These are phyloP conservation scores for Boeremia exigua DNA, from an alignment of 2,329 filamentous ascomycete genomes.

Conservation along the genomic window DNA sequence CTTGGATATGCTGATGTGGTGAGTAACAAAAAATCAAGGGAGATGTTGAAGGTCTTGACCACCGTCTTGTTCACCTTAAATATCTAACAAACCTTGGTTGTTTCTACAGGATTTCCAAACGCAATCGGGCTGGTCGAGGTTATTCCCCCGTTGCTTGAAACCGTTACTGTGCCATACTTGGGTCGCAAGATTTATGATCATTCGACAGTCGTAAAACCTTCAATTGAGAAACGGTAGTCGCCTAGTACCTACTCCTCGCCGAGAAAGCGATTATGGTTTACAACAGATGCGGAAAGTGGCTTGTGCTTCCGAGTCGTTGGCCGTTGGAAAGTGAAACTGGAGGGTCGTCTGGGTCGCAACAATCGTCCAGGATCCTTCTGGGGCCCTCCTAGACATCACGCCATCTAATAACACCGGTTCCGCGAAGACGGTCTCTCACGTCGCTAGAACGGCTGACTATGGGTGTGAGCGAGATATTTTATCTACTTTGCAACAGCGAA, in stretches of 20 bases:
- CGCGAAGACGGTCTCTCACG: background rate
- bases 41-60: conserved; percentile 29
- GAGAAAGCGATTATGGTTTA: background rate
- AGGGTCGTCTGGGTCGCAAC: conserved; percentile 6
- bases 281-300: background rate
- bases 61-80: conserved; percentile 32
- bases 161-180: conserved; percentile 27
- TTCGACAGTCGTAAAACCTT: conserved; percentile 32
- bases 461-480: too few relatives aligned
- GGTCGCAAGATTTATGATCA: conserved; percentile 27
- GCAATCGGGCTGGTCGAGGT: background rate
- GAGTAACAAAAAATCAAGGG: conserved; percentile 30
- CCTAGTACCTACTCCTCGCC: background rate
- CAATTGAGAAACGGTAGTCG: background rate
- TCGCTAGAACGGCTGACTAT: too few relatives aligned
- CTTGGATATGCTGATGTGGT: background rate
- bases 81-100: conserved; percentile 16
- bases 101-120: background rate
- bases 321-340: conserved; percentile 28
- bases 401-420: background rate
- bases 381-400: background rate
- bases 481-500: too few relatives aligned
- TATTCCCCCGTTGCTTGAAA: conserved; percentile 22
- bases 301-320: conserved; percentile 14
- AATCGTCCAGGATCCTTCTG: conserved; percentile 17